These are phyloP conservation scores for Dictyostelium purpureum DNA, from an alignment of 78 protist genomes.

Conservation along the genomic window DNA sequence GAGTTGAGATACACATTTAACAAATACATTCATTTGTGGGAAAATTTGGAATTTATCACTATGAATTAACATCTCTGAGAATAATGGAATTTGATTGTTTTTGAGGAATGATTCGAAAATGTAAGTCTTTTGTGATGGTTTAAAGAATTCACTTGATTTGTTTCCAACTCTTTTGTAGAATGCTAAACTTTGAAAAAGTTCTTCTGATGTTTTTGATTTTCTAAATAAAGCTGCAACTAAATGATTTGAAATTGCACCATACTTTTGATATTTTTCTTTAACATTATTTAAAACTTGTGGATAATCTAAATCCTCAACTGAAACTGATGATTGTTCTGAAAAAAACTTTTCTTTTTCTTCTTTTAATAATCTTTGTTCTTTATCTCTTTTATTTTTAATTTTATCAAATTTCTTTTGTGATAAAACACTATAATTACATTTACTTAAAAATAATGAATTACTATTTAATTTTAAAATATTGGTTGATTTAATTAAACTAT, in stretches of 20 bases:
- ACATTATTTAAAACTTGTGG: slow-evolving; percentile 28
- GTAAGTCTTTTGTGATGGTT: background rate
- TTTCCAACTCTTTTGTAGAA: slow-evolving; percentile 36
- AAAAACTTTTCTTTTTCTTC: slow-evolving; percentile 31
- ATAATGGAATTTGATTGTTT: background rate
- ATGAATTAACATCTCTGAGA: slow-evolving; percentile 37
- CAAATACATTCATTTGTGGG: background rate
- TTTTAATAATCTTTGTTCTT: background rate
- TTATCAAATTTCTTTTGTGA: slow-evolving; percentile 32
- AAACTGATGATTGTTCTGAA: slow-evolving; percentile 18
- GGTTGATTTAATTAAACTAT: background rate
- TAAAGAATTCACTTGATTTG: background rate
- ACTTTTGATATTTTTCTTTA: slow-evolving; percentile 24
- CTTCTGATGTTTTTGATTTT: slow-evolving; percentile 15
- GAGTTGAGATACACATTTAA: slow-evolving; percentile 19
- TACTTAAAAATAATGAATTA: background rate
- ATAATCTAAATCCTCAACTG: slow-evolving; percentile 20
- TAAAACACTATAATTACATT: background rate
- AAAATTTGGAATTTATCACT: slow-evolving; percentile 57
- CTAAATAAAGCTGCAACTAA: slow-evolving; percentile 28
- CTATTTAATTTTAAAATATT: background rate
- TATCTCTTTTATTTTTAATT: slow-evolving; percentile 41
- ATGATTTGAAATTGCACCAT: background rate
- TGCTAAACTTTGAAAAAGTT: background rate
- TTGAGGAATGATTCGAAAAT: slow-evolving; percentile 37